phyloP scores from a whole-genome alignment of 495 filamentous ascomycete genomes.

The Xylaria castorea region DNA sequence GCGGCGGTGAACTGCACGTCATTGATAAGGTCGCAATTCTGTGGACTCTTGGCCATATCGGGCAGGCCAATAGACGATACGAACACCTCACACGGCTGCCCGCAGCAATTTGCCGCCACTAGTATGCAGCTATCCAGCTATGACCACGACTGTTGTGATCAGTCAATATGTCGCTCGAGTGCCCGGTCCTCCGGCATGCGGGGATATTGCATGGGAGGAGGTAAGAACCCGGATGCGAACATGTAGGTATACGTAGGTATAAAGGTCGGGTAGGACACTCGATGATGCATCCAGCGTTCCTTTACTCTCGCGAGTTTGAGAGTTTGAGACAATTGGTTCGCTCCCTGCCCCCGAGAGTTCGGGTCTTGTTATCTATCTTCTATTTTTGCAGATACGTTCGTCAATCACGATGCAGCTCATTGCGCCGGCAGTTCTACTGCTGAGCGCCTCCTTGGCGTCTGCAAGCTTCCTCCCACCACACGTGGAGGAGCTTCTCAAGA shows the following conservation, averaged over 20 bases:
- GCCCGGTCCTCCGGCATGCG: not conserved
- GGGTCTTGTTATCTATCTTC: not conserved
- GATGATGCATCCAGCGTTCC: not conserved
- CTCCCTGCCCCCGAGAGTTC: not conserved
- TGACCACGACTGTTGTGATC: not conserved
- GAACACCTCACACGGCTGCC: not conserved
- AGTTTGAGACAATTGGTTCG: not conserved
- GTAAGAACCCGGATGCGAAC: not conserved
- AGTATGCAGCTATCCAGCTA: not conserved
- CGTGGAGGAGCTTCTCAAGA: conserved; percentile 50
- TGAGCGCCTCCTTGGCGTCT: conserved; percentile 39
- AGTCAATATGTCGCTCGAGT: not conserved
- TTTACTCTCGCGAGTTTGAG: not conserved
- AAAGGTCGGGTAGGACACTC: conserved; percentile 12
- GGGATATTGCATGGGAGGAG: conserved; percentile 9
- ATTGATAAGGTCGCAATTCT: conserved; percentile 15
- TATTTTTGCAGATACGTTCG: not conserved
- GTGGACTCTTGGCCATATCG: conserved; percentile 8
- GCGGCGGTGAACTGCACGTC: conserved; percentile 8
- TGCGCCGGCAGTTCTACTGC: conserved; percentile 32
- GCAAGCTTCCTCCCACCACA: conserved; percentile 31
- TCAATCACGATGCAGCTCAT: conserved; percentile 20
- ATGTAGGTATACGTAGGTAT: not conserved
- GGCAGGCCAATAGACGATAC: conserved; percentile 5
- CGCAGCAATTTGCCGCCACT: not conserved